phyloP scores from a whole-genome alignment of 164 flowering plant genomes.

The Aristolochia contorta region DNA sequence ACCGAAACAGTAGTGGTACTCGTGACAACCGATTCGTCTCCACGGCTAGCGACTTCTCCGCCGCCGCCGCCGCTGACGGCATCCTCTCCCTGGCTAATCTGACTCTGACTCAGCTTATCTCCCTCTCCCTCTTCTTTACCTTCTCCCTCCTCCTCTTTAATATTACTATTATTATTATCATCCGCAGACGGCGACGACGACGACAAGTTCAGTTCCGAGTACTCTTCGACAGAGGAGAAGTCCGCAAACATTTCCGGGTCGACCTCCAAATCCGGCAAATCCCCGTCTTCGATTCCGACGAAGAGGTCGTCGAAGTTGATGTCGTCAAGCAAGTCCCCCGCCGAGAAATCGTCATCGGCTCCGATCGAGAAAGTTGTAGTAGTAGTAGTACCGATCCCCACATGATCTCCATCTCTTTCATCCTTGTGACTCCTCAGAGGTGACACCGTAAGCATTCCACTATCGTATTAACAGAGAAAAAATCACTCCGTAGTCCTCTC shows the following conservation, averaged over 20 bases:
- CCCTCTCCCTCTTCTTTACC: conserved; percentile 34
- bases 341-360: conserved; percentile 23
- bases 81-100: too few relatives aligned
- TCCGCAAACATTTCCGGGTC: conserved; percentile 74
- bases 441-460: conserved; percentile 63
- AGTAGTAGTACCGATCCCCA: too few relatives aligned
- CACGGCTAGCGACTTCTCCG: conserved; percentile 39
- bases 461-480: neutral
- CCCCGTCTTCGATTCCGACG: conserved; percentile 43
- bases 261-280: conserved; percentile 81
- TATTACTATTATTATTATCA: neutral
- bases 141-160: conserved; percentile 6
- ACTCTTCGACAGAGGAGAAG: conserved; percentile 59
- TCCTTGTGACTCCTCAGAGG: conserved; percentile 35
- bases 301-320: conserved; percentile 80
- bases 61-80: conserved; percentile 15
- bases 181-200: conserved; percentile 1
- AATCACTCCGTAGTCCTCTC: neutral
- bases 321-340: conserved; percentile 50
- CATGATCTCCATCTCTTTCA: conserved; percentile 31
- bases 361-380: conserved; percentile 24
- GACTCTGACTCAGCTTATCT: conserved; percentile 3
- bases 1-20: neutral
- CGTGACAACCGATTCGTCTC: conserved; percentile 18
- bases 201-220: conserved; percentile 20